These are phyloP conservation scores for Tagetes erecta DNA, from an alignment of 129 eudicot species.

Conservation along the genomic window DNA sequence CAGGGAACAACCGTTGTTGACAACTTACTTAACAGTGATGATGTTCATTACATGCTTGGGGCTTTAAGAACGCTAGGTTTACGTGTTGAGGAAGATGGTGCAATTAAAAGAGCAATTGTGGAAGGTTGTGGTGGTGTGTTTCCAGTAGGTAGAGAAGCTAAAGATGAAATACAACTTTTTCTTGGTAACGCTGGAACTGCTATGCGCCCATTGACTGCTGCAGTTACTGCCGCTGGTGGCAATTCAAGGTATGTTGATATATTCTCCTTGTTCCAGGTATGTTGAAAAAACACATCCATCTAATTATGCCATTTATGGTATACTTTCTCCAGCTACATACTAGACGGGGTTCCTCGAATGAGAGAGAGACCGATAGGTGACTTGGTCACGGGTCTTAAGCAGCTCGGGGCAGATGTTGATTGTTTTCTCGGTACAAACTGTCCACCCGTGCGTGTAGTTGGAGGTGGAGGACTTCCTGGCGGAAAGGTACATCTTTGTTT, in stretches of 20 bases:
- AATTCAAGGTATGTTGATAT: conserved; percentile 60
- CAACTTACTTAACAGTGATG: conserved; percentile 91
- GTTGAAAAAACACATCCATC: neutral
- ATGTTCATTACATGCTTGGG: conserved; percentile 93
- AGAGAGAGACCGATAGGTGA: conserved; percentile 99
- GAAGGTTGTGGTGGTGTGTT: conserved; percentile 91
- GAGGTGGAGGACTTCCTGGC: conserved; percentile 98
- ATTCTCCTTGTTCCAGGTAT: neutral
- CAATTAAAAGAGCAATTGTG: conserved; percentile 68
- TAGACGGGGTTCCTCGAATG: conserved; percentile 98
- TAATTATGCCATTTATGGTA: neutral
- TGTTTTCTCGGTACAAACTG: conserved; percentile 94
- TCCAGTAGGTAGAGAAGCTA: conserved; percentile 75
- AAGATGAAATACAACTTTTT: conserved; percentile 81
- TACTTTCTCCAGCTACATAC: conserved; percentile 61
- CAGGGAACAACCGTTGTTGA: conserved; percentile 95
- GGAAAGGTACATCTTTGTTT: conserved; percentile 65
- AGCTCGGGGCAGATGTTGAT: conserved; percentile 95
- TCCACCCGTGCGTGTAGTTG: conserved; percentile 88
- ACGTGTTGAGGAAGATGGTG: conserved; percentile 76
- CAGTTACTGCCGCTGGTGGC: conserved; percentile 95
- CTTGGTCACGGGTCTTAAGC: conserved; percentile 88
- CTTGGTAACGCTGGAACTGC: conserved; percentile 99
- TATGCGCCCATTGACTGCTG: conserved; percentile 99
- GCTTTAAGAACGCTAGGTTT: conserved; percentile 89